Evolutionary conservation across 106 monocot species (phyloP).

Genomic region (Acorus calamus): DNA sequence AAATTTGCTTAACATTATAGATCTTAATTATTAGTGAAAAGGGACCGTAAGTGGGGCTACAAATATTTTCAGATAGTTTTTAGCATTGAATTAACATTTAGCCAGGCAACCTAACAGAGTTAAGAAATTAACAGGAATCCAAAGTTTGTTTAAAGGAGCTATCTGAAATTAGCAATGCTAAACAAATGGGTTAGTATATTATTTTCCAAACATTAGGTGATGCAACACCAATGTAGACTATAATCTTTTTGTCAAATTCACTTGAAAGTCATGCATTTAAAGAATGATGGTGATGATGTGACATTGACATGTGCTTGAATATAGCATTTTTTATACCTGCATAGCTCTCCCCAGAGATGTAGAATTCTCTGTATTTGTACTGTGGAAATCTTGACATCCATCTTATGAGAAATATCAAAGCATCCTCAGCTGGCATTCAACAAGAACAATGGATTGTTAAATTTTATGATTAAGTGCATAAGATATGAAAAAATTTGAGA

Average conservation of each 20-base stretch:
- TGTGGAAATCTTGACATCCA: constrained; percentile 88
- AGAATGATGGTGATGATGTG: background rate
- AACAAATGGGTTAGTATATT: too few relatives aligned
- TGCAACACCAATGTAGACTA: too few relatives aligned
- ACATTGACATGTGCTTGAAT: background rate
- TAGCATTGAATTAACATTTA: too few relatives aligned
- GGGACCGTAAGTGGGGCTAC: too few relatives aligned
- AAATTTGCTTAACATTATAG: too few relatives aligned
- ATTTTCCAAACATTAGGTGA: too few relatives aligned
- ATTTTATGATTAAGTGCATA: background rate
- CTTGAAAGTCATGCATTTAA: background rate
- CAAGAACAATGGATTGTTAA: background rate
- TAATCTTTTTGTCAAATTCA: background rate
- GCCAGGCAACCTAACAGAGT: too few relatives aligned
- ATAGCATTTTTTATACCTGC: constrained; percentile 40
- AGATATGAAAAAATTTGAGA: background rate
- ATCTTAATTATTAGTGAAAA: background rate
- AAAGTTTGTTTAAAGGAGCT: too few relatives aligned
- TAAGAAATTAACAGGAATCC: too few relatives aligned
- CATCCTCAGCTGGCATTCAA: constrained; percentile 55
- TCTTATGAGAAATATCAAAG: constrained; percentile 51
- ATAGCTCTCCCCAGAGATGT: constrained; percentile 92
- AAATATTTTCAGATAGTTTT: too few relatives aligned
- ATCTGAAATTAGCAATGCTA: too few relatives aligned
- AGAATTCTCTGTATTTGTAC: constrained; percentile 76